Conservation (phyloP, 495 filamentous ascomycete genomes). For the Penicillium longicatenatum region DNA sequence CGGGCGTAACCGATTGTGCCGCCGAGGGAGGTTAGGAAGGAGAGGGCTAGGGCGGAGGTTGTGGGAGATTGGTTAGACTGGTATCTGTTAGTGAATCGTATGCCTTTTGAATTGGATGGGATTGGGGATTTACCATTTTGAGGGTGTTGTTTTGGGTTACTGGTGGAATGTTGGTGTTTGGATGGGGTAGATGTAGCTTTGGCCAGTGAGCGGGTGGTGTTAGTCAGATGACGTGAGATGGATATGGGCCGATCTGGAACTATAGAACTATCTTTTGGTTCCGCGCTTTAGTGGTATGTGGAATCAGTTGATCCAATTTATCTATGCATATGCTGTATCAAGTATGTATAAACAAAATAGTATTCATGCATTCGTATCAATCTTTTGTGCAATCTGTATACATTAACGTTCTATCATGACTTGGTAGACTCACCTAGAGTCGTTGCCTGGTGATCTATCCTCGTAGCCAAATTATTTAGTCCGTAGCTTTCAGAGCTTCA, state of each 20-base stretch:
- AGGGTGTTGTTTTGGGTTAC: conserved; percentile 3
- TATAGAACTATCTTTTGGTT: background rate
- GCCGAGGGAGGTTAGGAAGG: conserved; percentile 79
- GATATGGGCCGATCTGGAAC: background rate
- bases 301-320: background rate
- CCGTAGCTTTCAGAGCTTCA: background rate
- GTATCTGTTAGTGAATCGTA: background rate
- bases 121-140: conserved; percentile 20
- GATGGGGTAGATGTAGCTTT: background rate
- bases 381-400: background rate
- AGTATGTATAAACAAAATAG: background rate
- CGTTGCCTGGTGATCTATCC: background rate
- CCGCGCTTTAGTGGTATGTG: too few relatives aligned
- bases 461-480: background rate
- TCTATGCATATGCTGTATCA: background rate
- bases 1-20: conserved; percentile 82
- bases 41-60: conserved; percentile 70
- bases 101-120: conserved; percentile 3
- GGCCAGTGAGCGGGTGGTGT: background rate
- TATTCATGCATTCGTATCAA: background rate
- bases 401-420: conserved; percentile 1
- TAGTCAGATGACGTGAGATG: conserved; percentile 1
- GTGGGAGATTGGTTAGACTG: conserved; percentile 14
- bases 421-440: background rate
- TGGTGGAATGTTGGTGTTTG: background rate